Conservation (phyloP, 2,329 filamentous ascomycete species). For the Herpotrichia juniperi region DNA sequence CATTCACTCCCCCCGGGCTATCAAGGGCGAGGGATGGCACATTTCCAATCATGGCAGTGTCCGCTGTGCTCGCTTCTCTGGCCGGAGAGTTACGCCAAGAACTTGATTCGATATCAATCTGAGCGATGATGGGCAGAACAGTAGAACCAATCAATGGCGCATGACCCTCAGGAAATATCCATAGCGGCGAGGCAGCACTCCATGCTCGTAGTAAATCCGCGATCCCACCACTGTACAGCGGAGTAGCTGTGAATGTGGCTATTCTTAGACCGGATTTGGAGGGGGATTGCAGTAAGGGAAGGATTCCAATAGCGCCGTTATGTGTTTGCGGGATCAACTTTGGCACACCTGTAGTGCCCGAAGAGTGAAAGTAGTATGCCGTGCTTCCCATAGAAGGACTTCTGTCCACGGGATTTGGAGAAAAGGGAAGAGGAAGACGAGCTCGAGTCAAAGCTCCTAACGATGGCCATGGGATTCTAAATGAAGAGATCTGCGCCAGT, state of each 20-base stretch:
- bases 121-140: slow-evolving; percentile 55
- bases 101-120: slow-evolving; percentile 34
- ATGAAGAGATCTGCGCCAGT: no score
- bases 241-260: slow-evolving; percentile 69
- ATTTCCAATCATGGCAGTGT: no score
- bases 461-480: no score
- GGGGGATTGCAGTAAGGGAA: slow-evolving; percentile 54
- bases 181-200: slow-evolving; percentile 65
- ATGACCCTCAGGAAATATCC: slow-evolving; percentile 65
- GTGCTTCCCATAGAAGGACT: slow-evolving; percentile 31
- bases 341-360: slow-evolving; percentile 67
- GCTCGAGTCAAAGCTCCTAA: no score
- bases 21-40: no score
- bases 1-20: no score
- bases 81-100: slow-evolving; percentile 42
- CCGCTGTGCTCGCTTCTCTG: no score
- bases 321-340: slow-evolving; percentile 68
- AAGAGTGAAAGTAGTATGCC: slow-evolving; percentile 68
- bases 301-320: slow-evolving; percentile 59
- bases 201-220: slow-evolving; percentile 68
- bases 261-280: slow-evolving; percentile 30
- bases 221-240: slow-evolving; percentile 69
- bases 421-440: not conserved
- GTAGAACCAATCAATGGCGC: slow-evolving; percentile 63
- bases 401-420: no score